Percentiles rank a stretch among this genome's conserved stretches.
These are phyloP conservation scores for Blastobotrys ciferrii DNA, from an alignment of 1,139 yeast species.

Conservation along the genomic window DNA sequence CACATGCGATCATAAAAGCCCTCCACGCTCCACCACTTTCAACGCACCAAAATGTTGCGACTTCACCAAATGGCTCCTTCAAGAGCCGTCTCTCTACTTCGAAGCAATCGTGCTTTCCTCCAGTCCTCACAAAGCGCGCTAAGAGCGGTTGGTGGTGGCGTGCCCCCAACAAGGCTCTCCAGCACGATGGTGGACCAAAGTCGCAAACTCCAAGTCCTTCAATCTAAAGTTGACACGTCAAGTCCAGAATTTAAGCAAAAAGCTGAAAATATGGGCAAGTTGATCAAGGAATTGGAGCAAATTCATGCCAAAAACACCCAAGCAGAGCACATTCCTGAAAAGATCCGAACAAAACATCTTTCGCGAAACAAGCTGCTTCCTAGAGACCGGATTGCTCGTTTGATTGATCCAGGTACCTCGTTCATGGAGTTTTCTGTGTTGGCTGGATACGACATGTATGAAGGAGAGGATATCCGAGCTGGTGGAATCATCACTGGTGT, in stretches of 20 bases:
- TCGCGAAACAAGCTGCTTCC: slow-evolving; percentile 36
- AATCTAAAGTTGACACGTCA: slow-evolving; percentile 30
- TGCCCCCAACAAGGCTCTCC: too few species aligned
- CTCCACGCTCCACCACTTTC: background rate
- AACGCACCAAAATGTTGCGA: slow-evolving; percentile 2
- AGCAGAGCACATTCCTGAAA: slow-evolving; percentile 32
- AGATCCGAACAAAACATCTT: slow-evolving; percentile 39
- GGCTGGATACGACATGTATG: slow-evolving; percentile 37
- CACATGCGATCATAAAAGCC: background rate
- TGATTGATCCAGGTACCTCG: slow-evolving; percentile 37
- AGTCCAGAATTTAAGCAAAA: slow-evolving; percentile 31
- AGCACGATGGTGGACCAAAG: slow-evolving; percentile 3
- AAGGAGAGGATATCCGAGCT: slow-evolving; percentile 35
- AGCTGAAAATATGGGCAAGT: slow-evolving; percentile 25
- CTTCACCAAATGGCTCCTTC: background rate
- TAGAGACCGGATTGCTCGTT: slow-evolving; percentile 34
- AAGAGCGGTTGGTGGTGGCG: too few species aligned
- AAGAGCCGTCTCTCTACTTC: too few species aligned
- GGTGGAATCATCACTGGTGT: slow-evolving; percentile 39
- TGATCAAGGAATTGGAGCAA: slow-evolving; percentile 23
- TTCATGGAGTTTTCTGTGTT: slow-evolving; percentile 35
- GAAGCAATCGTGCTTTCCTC: background rate
- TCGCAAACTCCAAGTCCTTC: slow-evolving; percentile 26
- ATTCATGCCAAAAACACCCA: slow-evolving; percentile 28
- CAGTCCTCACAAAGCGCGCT: too few species aligned